phyloP scores from a whole-genome alignment of 352 stramenopile genomes.

The Phytophthora melonis region DNA sequence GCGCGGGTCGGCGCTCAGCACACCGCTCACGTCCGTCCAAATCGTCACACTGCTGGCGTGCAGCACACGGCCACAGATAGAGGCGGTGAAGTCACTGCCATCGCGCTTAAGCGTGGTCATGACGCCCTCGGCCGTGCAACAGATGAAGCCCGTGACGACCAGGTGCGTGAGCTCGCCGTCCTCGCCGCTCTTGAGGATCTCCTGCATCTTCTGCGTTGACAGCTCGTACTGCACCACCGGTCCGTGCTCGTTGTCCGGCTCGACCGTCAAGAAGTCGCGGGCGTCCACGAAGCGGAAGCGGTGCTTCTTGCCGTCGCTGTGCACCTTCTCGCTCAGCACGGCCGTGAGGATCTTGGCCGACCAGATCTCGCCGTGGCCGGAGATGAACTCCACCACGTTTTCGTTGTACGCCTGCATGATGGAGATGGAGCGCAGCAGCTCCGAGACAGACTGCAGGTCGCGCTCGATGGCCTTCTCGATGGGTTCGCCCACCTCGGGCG shows the following conservation, averaged over 20 bases:
- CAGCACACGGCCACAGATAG: conserved; percentile 96
- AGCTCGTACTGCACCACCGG: conserved; percentile 82
- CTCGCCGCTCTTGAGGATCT: conserved; percentile 53
- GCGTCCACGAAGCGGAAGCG: conserved; percentile 94
- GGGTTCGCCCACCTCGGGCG: conserved; percentile 49
- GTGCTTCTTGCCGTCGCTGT: conserved; percentile 59
- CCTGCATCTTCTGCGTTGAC: conserved; percentile 72
- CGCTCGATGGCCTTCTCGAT: conserved; percentile 71
- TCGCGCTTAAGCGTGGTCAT: conserved; percentile 97
- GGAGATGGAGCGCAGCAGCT: conserved; percentile 87
- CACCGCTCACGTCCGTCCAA: conserved; percentile 98
- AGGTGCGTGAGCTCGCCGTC: conserved; percentile 72
- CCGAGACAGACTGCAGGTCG: conserved; percentile 76
- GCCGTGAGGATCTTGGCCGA: conserved; percentile 92
- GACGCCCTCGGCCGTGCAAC: conserved; percentile 94
- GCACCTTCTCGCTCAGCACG: conserved; percentile 63
- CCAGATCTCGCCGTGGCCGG: conserved; percentile 97
- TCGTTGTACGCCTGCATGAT: conserved; percentile 91
- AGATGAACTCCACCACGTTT: conserved; percentile 93
- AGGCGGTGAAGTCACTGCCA: conserved; percentile 97
- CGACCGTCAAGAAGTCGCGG: conserved; percentile 87
- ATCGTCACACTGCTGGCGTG: conserved; percentile 93
- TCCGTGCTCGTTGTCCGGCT: conserved; percentile 81
- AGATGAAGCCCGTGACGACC: conserved; percentile 98
- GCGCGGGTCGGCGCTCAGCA: conserved; percentile 95